Conservation (phyloP, 192 early-diverging fungal genomes). For the Linnemannia exigua region DNA sequence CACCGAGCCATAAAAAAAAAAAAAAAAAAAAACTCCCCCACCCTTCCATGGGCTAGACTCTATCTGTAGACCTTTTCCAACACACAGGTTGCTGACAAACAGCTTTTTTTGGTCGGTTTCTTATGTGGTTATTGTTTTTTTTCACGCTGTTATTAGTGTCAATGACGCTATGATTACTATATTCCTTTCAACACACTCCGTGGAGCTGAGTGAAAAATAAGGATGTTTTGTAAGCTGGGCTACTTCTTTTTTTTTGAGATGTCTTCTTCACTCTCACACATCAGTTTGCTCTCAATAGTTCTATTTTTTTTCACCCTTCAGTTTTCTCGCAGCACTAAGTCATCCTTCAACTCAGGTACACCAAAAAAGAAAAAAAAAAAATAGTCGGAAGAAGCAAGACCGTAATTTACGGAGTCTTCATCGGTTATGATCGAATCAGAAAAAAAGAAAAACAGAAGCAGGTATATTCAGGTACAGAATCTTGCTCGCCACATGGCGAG, state of each 20-base stretch:
- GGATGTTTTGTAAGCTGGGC: background rate
- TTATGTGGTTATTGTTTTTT: background rate
- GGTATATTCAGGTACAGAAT: background rate
- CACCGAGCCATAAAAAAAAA: background rate
- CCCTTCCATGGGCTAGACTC: too few relatives aligned
- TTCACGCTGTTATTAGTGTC: background rate
- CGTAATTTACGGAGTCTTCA: too few relatives aligned
- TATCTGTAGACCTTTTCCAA: too few relatives aligned
- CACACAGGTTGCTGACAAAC: too few relatives aligned
- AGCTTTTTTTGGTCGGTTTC: too few relatives aligned
- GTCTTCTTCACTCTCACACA: background rate
- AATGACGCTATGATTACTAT: background rate
- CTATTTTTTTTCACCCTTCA: too few relatives aligned
- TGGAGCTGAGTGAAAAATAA: background rate
- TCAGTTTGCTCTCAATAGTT: background rate
- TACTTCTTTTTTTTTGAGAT: background rate
- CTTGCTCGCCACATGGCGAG: slow-evolving; percentile 3
- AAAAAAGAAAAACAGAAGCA: background rate
- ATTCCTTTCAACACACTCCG: background rate
- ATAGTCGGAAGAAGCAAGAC: too few relatives aligned
- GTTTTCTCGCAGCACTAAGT: too few relatives aligned
- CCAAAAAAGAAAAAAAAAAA: too few relatives aligned
- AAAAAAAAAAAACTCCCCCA: too few relatives aligned
- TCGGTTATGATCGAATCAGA: too few relatives aligned
- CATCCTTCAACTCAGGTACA: too few relatives aligned